Percentiles rank a stretch among this genome's conserved stretches.
These are phyloP conservation scores for Annulohypoxylon moriforme DNA, from an alignment of 495 filamentous ascomycete species.

Conservation along the genomic window DNA sequence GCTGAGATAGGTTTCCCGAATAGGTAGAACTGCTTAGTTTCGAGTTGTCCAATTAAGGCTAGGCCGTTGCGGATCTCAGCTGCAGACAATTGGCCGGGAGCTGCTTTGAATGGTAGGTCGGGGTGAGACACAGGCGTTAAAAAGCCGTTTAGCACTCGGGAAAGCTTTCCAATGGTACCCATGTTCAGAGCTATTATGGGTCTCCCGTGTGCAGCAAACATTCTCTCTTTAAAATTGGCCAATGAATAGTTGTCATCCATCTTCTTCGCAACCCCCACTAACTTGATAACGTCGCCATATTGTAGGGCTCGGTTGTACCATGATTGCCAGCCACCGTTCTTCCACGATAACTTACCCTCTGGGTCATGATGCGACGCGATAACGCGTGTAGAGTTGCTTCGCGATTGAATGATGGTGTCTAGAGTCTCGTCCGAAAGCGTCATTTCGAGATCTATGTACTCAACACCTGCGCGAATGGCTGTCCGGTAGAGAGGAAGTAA, in stretches of 20 bases:
- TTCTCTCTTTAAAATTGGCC: conserved; percentile 82
- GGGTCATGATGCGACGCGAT: conserved; percentile 98
- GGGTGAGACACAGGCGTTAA: conserved; percentile 97
- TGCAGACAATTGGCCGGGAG: conserved; percentile 93
- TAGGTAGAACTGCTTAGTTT: conserved; percentile 81
- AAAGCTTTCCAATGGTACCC: conserved; percentile 88
- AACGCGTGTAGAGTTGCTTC: conserved; percentile 77
- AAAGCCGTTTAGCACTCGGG: conserved; percentile 89
- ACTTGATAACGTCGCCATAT: conserved; percentile 92
- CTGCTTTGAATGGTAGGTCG: conserved; percentile 87
- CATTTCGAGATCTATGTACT: conserved; percentile 95
- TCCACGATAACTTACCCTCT: conserved; percentile 81
- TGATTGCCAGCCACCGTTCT: conserved; percentile 85
- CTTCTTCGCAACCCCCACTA: conserved; percentile 82
- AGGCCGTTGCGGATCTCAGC: conserved; percentile 85
- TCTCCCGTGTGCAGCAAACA: conserved; percentile 73
- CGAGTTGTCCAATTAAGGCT: conserved; percentile 81
- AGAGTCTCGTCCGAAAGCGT: conserved; percentile 74
- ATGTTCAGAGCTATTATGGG: conserved; percentile 97
- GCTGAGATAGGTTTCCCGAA: conserved; percentile 85
- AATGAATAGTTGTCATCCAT: conserved; percentile 89
- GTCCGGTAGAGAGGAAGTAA: conserved; percentile 78
- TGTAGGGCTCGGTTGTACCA: conserved; percentile 88
- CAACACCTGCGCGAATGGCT: conserved; percentile 83
- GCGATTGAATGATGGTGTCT: conserved; percentile 67